phyloP scores from a whole-genome alignment of 2,329 filamentous ascomycete genomes.

The Raffaelea ambrosiae region DNA sequence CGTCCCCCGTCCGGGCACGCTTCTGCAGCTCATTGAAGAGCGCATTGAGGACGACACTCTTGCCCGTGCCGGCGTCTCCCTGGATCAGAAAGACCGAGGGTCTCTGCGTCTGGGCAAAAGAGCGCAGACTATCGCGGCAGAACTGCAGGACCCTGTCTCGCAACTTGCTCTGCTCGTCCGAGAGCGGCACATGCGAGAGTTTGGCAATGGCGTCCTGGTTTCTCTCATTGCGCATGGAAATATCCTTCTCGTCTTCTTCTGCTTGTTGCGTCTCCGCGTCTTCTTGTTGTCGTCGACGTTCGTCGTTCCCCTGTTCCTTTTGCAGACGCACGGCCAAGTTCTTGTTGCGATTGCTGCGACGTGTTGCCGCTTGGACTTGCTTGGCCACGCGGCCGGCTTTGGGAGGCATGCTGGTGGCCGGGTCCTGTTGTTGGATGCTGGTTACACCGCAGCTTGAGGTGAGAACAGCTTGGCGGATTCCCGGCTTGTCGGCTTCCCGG shows the following conservation, averaged over 20 bases:
- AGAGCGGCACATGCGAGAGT: slow-evolving; percentile 5
- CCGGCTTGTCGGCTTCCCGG: neutral
- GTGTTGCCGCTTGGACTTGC: slow-evolving; percentile 4
- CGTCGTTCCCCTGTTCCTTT: neutral
- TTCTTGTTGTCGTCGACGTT: neutral
- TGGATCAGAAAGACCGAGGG: slow-evolving; percentile 6
- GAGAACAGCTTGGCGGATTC: neutral
- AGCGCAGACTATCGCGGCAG: slow-evolving; percentile 2
- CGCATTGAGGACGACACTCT: slow-evolving; percentile 7
- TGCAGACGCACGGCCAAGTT: slow-evolving; percentile 1
- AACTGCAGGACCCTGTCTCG: slow-evolving; percentile 4
- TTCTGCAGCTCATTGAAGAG: slow-evolving; percentile 8
- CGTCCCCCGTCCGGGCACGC: neutral
- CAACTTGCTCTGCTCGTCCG: slow-evolving; percentile 4
- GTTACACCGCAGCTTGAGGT: too few species aligned
- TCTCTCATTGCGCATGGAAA: slow-evolving; percentile 1
- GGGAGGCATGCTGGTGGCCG: too few species aligned
- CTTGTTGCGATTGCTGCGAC: slow-evolving; percentile 2
- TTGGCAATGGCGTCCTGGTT: slow-evolving; percentile 2
- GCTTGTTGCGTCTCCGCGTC: neutral
- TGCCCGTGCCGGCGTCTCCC: slow-evolving; percentile 6
- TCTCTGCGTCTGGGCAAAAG: slow-evolving; percentile 1
- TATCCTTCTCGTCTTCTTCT: neutral
- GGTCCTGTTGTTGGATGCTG: too few species aligned
- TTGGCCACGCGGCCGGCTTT: slow-evolving; percentile 2